Evolutionary conservation across 371 early-diverging fungal species (phyloP).

Genomic region (Umbelopsis sp.): DNA sequence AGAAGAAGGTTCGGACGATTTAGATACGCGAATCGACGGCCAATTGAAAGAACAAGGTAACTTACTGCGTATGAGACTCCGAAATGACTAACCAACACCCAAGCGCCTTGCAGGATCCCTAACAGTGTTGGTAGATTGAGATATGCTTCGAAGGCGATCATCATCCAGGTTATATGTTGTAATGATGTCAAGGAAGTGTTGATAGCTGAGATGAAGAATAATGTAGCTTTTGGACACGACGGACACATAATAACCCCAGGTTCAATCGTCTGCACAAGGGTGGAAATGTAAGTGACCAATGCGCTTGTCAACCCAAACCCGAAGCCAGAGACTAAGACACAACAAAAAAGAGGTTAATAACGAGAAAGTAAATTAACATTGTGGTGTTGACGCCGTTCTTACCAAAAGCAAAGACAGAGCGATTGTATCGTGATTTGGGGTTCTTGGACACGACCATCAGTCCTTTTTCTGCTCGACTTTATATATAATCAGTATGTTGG

Average conservation of each 20-base stretch:
- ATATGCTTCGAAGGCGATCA: conserved; percentile 73
- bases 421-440: conserved; percentile 63
- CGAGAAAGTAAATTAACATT: too few species aligned
- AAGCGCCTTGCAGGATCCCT: conserved; percentile 38
- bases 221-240: conserved; percentile 62
- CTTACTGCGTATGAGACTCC: conserved; percentile 66
- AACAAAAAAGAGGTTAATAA: neutral
- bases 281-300: conserved; percentile 66
- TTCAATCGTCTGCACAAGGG: conserved; percentile 65
- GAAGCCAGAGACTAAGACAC: conserved; percentile 55
- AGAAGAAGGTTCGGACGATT: too few species aligned
- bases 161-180: conserved; percentile 74
- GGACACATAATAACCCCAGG: conserved; percentile 72
- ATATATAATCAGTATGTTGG: neutral
- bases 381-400: conserved; percentile 4
- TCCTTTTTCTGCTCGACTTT: conserved; percentile 60
- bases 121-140: conserved; percentile 28
- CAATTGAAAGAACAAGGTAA: neutral
- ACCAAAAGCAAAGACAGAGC: conserved; percentile 65
- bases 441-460: conserved; percentile 59
- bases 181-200: conserved; percentile 72
- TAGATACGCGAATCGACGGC: neutral
- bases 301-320: conserved; percentile 75
- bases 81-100: conserved; percentile 60
- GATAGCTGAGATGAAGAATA: conserved; percentile 74